Base-by-base conservation (phyloP, 495 filamentous ascomycete genomes). In the Viridothelium virens region DNA sequence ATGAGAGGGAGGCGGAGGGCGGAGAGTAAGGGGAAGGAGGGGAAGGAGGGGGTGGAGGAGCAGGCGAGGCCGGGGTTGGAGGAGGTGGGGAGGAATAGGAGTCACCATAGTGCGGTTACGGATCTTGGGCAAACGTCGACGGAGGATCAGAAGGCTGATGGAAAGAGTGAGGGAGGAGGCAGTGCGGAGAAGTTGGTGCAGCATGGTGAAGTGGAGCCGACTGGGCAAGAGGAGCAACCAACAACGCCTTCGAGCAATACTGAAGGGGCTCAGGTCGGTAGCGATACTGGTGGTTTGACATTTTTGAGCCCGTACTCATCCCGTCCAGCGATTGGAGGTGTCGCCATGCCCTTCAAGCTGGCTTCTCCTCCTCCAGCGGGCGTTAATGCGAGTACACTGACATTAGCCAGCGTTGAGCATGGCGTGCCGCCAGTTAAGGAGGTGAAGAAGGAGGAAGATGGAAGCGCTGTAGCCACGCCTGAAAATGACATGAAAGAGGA, bases 291-390 rank as follows among this genome's bases (percentile, higher is more conserved):
- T 36, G 53, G 31, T 18, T 59, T 59, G 31, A 59, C 53, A 1
- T 59, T 59, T 36, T 18, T 59, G 14, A 59, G 53, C 31, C 53
- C 53, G 18, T 31, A 59, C 36, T 59, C 53, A 36, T 59, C 53
- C 10, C 53, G 53, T 14, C 53, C 53, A 33, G 53, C 53, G 31
- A 59, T 59, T 18, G 53, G 18, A 33, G 53, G 53, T 36, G 31
- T 59, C 14, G 53, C 53, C 7, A 36, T 59, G 18, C 53, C 53
- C 14, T 59, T 59, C 53, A 59, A 59, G 53, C 31, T 59, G 25
- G 53, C 53, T 36, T 5, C 53, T 34, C 53, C 53, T 7, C 53
- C 53, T 2, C 53, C 53, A 36, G 53, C 53, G 53, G 53, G 53
- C 4, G 7, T 33, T 18, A 59, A 59, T 59, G 53, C 53, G 5